Conservation (phyloP, 2,329 filamentous ascomycete species). For the Ceratocystis smalleyi region DNA sequence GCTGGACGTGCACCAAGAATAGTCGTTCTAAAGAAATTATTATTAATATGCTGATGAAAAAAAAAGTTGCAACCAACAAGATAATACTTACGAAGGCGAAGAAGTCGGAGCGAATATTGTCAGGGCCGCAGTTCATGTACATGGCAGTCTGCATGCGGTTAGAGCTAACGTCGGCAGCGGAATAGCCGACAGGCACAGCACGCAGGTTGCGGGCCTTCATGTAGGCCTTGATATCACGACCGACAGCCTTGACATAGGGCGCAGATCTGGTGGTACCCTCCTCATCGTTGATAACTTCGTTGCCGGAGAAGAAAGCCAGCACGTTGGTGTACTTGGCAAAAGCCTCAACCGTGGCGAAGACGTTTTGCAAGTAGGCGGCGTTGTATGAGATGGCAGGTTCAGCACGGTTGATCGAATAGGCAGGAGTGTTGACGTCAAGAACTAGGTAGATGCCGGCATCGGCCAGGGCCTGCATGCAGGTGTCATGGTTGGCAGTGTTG, state of each 20-base stretch:
- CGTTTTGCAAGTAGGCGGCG: constrained; percentile 61
- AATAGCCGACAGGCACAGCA: constrained; percentile 59
- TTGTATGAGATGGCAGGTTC: constrained; percentile 63
- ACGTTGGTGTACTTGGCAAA: constrained; percentile 77
- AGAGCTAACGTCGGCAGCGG: constrained; percentile 61
- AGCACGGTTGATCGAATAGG: constrained; percentile 72
- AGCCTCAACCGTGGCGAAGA: constrained; percentile 78
- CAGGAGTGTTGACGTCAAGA: constrained; percentile 77
- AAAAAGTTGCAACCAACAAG: constrained; percentile 17
- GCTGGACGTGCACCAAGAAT: constrained; percentile 67
- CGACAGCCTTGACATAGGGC: constrained; percentile 63
- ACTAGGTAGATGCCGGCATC: constrained; percentile 86
- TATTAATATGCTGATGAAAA: constrained; percentile 15
- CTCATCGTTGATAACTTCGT: constrained; percentile 61
- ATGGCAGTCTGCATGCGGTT: constrained; percentile 76
- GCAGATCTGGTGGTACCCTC: constrained; percentile 48
- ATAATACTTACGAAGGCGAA: constrained; percentile 45
- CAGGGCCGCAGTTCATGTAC: constrained; percentile 87
- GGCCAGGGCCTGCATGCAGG: constrained; percentile 67
- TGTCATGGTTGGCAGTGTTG: constrained; percentile 65
- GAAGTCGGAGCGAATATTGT: constrained; percentile 74
- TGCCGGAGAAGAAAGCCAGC: constrained; percentile 70
- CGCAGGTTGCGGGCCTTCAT: constrained; percentile 47
- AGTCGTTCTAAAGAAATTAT: constrained; percentile 44
- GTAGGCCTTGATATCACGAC: constrained; percentile 61